A percentile compares a stretch with the other conserved stretches of the same genome.
These are phyloP conservation scores for Globisporangium uncinulatum DNA, from an alignment of 352 stramenopile genomes.

Conservation along the genomic window DNA sequence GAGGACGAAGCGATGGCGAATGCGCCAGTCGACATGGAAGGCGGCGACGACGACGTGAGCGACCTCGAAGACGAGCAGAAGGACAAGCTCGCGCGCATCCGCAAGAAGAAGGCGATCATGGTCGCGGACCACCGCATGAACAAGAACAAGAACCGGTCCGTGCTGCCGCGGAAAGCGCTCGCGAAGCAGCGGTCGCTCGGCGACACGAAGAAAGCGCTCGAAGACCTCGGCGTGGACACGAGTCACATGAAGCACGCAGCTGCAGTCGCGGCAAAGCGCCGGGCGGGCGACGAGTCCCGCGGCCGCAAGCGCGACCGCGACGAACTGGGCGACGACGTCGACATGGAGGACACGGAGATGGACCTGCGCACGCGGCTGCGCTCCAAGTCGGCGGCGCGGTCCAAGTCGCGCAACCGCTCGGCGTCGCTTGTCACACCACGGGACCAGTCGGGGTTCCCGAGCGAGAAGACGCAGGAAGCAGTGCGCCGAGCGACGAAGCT, in stretches of 20 bases:
- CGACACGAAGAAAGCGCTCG: conserved; percentile 89
- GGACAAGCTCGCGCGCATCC: conserved; percentile 79
- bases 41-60: conserved; percentile 74
- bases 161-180: conserved; percentile 85
- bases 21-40: conserved; percentile 80
- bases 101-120: conserved; percentile 83
- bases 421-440: conserved; percentile 71
- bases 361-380: conserved; percentile 60
- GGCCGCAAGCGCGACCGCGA: conserved; percentile 83
- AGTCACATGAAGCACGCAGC: conserved; percentile 89
- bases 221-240: conserved; percentile 89
- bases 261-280: conserved; percentile 61
- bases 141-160: conserved; percentile 94
- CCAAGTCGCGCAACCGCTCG: conserved; percentile 81
- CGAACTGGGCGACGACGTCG: conserved; percentile 83
- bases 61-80: conserved; percentile 96
- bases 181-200: conserved; percentile 63
- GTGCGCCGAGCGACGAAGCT: conserved; percentile 46
- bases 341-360: conserved; percentile 82
- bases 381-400: conserved; percentile 63
- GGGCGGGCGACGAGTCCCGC: conserved; percentile 60
- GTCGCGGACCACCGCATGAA: conserved; percentile 85
- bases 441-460: conserved; percentile 62
- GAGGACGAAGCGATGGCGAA: conserved; percentile 95
- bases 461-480: conserved; percentile 33